Conservation (phyloP, 192 early-diverging fungal species). For the Lunasporangiospora selenospora region DNA sequence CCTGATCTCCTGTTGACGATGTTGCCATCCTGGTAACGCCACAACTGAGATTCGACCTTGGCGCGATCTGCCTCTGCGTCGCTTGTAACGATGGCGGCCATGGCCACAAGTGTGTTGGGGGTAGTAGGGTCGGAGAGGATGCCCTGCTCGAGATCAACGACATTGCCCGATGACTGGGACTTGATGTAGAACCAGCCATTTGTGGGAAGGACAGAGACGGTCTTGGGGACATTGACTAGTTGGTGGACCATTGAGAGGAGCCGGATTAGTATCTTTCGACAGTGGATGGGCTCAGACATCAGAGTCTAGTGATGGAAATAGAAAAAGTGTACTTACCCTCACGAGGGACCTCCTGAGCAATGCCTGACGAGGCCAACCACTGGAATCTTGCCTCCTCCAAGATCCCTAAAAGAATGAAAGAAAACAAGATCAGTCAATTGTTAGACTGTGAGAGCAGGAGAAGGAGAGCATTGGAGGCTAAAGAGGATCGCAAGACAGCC, state of each 20-base stretch:
- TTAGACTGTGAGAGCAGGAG: too few relatives aligned
- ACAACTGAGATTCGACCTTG: conserved; percentile 41
- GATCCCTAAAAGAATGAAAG: conserved; percentile 14
- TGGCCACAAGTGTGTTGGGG: conserved; percentile 36
- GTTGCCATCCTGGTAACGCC: conserved; percentile 40
- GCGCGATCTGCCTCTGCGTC: conserved; percentile 8
- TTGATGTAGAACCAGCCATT: conserved; percentile 48
- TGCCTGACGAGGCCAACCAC: conserved; percentile 10
- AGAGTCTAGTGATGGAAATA: too few relatives aligned
- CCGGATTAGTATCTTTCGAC: too few relatives aligned
- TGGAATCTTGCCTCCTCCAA: conserved; percentile 33
- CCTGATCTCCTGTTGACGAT: conserved; percentile 45
- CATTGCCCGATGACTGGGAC: conserved; percentile 30
- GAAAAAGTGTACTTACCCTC: conserved; percentile 9
- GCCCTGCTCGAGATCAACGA: conserved; percentile 33
- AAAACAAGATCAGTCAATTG: neutral
- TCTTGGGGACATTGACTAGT: neutral
- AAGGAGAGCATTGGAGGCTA: too few relatives aligned
- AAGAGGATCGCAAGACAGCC: too few relatives aligned
- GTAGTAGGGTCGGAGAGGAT: conserved; percentile 13
- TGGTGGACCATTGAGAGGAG: neutral
- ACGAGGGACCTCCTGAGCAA: conserved; percentile 14
- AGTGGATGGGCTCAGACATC: too few relatives aligned
- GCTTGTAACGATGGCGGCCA: conserved; percentile 14
- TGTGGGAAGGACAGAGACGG: conserved; percentile 16